Base-by-base conservation (phyloP, 148 eudicot genomes). In the Talinum fruticosum region DNA sequence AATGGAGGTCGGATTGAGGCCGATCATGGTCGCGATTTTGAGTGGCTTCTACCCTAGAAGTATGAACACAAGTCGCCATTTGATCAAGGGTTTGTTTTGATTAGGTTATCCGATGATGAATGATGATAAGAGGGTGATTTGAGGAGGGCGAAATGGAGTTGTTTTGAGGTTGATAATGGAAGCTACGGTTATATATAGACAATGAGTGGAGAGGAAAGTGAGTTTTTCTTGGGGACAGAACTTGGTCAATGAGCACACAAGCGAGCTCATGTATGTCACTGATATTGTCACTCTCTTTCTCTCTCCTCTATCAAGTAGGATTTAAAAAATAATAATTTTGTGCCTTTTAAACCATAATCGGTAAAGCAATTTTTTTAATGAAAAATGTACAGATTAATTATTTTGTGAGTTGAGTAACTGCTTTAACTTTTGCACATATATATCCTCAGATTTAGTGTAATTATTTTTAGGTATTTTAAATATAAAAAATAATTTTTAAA, bases 1-100 rank as follows among this genome's bases (percentile, higher is more conserved):
- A 72, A 62, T 75, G 72, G 36, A 83, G 85, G 2, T 86, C 84
- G 34, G 80, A 41, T 69, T 83, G 66, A 77, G 89, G 68, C 45
- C 69, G 66, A 18, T 84, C 81, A 62, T 80, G 83, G 45, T 87
- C 84, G n/a, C 61, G 35, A 66, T 74, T 72, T 74, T 74, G 78
- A 10, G 76, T 78, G 71, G 62, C 78, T 38, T 86, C 79, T 66
- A 87, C 84, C 78, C 82, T 83, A 24, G 89, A 84, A 6, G 88
- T 67, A 47, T 87, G 86, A 37, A 87, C 59, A 69, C 86, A 87
- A 77, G 89, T 72, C 1, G 90, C 82, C 89, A 90, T 90, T 65
- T 79, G 12, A 12, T n/a, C 69, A 75, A 51, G n/a, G 62, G 53
- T 13, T 21, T 53, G 74, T 37, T 64, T 35, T 7, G 23, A 28